These are phyloP conservation scores for Blumeriella jaapii DNA, from an alignment of 2,329 filamentous ascomycete genomes.

Conservation along the genomic window DNA sequence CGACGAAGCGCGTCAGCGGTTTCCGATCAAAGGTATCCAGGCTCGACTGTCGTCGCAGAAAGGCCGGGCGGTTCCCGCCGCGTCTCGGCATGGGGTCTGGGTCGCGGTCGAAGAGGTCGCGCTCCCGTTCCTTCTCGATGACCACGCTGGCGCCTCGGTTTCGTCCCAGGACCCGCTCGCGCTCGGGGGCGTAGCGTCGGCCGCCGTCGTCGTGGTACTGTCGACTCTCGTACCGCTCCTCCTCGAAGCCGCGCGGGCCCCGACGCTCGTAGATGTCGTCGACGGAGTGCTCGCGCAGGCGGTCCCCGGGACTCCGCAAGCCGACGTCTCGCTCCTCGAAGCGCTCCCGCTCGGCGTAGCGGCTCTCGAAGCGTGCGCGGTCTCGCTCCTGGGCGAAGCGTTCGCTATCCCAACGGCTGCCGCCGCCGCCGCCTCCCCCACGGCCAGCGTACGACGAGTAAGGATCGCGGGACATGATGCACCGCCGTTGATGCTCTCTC, in stretches of 20 bases:
- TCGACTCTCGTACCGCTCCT: constrained; percentile 28
- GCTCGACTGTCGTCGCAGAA: constrained; percentile 75
- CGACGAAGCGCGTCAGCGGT: constrained; percentile 40
- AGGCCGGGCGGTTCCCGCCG: constrained; percentile 45
- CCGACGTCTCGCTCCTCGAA: constrained; percentile 40
- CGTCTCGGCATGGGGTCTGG: constrained; percentile 18
- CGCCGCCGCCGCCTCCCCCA: constrained; percentile 26
- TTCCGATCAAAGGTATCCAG: constrained; percentile 82
- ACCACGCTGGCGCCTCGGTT: constrained; percentile 36
- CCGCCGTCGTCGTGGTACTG: constrained; percentile 33
- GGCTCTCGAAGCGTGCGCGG: constrained; percentile 30
- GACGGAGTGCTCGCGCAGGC: constrained; percentile 35
- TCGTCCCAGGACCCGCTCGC: constrained; percentile 29
- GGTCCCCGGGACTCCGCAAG: constrained; percentile 29
- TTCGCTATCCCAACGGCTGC: constrained; percentile 42
- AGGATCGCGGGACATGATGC: constrained; percentile 25
- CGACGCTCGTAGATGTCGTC: constrained; percentile 40
- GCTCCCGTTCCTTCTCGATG: constrained; percentile 22
- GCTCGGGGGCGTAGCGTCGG: constrained; percentile 40
- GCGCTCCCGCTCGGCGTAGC: constrained; percentile 28
- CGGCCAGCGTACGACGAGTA: constrained; percentile 28
- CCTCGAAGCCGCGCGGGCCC: constrained; percentile 23
- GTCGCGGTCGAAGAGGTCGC: constrained; percentile 18
- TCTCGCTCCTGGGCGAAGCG: constrained; percentile 37
- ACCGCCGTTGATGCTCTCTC: too few species aligned